Percentiles rank a stretch among this genome's conserved stretches.
Evolutionary conservation across 169 alveolate genomes (phyloP).

Genomic region (Plasmodium relictum): DNA sequence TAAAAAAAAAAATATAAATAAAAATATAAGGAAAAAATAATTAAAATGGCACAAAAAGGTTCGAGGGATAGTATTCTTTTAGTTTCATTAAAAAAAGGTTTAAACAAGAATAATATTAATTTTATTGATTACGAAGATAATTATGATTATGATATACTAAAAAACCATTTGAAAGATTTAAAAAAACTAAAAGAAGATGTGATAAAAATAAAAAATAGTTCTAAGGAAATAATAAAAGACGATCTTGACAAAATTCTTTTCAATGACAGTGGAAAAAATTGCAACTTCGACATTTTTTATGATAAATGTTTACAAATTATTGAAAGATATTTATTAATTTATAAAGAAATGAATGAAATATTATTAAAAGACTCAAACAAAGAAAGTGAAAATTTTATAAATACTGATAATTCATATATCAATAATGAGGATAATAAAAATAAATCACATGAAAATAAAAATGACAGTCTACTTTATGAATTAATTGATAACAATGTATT

Average conservation of each 20-base stretch:
- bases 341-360: constrained; percentile 58
- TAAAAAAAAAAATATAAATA: neutral
- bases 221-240: constrained; percentile 16
- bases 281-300: constrained; percentile 52
- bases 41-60: neutral
- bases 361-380: neutral
- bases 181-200: constrained; percentile 48
- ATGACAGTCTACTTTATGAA: constrained; percentile 10
- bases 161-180: constrained; percentile 39
- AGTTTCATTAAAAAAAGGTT: neutral
- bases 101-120: constrained; percentile 29
- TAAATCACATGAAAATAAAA: too few species aligned
- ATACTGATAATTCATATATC: neutral
- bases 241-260: constrained; percentile 20
- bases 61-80: neutral
- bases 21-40: neutral
- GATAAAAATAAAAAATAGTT: constrained; percentile 20
- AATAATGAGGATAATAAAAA: neutral
- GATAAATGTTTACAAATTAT: constrained; percentile 73
- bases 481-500: constrained; percentile 35
- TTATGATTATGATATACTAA: constrained; percentile 27
- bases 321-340: constrained; percentile 26
- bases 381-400: neutral
- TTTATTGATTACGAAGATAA: constrained; percentile 39
- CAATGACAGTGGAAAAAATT: constrained; percentile 8